Base-by-base conservation (phyloP, 345 rosid genomes). In the Syzygium aromaticum region DNA sequence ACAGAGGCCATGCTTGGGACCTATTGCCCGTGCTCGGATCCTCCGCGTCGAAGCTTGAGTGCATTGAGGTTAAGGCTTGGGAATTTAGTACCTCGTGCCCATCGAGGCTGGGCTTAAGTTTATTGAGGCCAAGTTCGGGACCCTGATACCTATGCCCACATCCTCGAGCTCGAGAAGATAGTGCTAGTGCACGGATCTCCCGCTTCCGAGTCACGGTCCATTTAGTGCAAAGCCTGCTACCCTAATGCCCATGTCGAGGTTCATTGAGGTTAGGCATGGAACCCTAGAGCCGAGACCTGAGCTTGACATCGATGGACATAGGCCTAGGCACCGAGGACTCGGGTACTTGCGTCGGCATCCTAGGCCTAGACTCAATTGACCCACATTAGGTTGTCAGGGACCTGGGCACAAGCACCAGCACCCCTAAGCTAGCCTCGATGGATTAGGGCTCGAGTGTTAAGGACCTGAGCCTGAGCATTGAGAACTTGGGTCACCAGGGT, bases 211-310 rank as follows among this genome's bases (percentile, higher is more conserved):
- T 14, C 63, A 1, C 25, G n/a, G 6, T 51, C 11, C 51, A 51
- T 51, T 11, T 8, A 51, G 12, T 12, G 11, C 11, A 51, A 51
- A 51, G 51, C 51, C 2, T 3, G 51, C 1, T 11, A 57, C 63
- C 63, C 1, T 0, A 5, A 11, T 57, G 28, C 63, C 6, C 0
- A 57, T 57, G 63, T 6, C 27, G 0, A 2, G 25, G 63, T 57
- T 6, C 63, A 57, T 57, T 1, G 15, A 57, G 63, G 28, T 5
- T 1, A 0, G 0, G 27, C 27, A n/a, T 5, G 25, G 25, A 28
- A 3, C 28, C 0, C 27, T 57, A n/a, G n/a, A 0, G 0, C 28
- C 27, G 0, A 1, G 0, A n/a, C 28, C 23, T 15, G 25, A 3
- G 28, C 25, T 25, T 40, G 43, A 40, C 63, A 25, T 57, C 3